Evolutionary conservation across 768 basidiomycete species (phyloP), one percentile per base, ranked within the genome.

Genomic region (Calocera cornea): DNA sequence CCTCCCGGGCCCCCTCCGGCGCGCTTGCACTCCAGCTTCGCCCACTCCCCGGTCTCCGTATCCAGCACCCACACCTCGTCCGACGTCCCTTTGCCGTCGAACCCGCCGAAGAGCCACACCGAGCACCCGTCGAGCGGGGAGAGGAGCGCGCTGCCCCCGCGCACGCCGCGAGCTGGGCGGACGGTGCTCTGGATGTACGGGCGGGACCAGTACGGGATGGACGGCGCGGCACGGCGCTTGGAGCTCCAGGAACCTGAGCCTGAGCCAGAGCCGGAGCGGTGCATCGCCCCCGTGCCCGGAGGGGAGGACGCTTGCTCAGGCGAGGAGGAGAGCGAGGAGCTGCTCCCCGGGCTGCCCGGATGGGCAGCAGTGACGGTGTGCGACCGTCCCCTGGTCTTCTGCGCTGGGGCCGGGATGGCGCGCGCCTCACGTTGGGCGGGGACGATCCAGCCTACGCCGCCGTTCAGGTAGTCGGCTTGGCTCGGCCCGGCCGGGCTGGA

Each of bases 81-180:
- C 54, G 31, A 5, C 31, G 54, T 33, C 27, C 31, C 54, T 31
- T 14, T 60, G 5, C 27, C 24, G 54, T 60, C 54, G 54, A 29
- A 60, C 54, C 54, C 54, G 31, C 54, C 54, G 31, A 60, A 60
- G 54, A 60, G 31, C 54, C 54, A 60, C 14, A 60, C 22, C 54
- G 54, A 27, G 54, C 31, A 5, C 2, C 54, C 54, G 31, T 60
- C 54, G 7, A 27, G 5, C n/a, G n/a, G n/a, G n/a, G n/a, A n/a
- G 16, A 47, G 5, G 8, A 19, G 7, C 44, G 44, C 44, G 16
- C 19, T 47, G 8, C 44, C 44, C 5, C 44, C 44, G 5, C 44
- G 44, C 19, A 47, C 44, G 19, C 44, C 44, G 27, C 54, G 31
- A 2, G 54, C 19, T 11, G 24, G 54, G 27, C 16, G 24, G 2